Conservation (phyloP, 805 yeast species). For the Wickerhamiella slavikovae region DNA sequence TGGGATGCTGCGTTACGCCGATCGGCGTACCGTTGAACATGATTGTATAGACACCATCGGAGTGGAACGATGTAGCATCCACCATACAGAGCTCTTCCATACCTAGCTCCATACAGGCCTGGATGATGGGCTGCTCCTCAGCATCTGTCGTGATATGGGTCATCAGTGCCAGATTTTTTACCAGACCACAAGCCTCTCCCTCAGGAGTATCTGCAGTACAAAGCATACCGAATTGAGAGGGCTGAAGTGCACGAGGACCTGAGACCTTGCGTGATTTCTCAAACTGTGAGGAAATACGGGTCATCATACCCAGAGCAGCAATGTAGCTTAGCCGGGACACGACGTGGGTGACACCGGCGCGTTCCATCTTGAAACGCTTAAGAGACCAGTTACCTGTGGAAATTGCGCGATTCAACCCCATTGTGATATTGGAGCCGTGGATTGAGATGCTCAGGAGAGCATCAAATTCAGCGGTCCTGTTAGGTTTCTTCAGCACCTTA, state of each 20-base stretch:
- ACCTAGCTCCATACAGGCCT: slow-evolving; percentile 62
- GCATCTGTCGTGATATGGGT: slow-evolving; percentile 97
- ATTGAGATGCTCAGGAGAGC: slow-evolving; percentile 76
- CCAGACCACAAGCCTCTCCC: slow-evolving; percentile 99
- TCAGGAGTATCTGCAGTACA: slow-evolving; percentile 98
- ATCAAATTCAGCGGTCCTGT: slow-evolving; percentile 86
- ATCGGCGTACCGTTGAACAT: slow-evolving; percentile 85
- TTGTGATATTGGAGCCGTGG: slow-evolving; percentile 81
- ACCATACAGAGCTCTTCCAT: slow-evolving; percentile 68
- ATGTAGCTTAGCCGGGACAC: slow-evolving; percentile 78
- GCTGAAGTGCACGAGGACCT: slow-evolving; percentile 97
- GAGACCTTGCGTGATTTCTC: slow-evolving; percentile 95
- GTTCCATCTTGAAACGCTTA: slow-evolving; percentile 97
- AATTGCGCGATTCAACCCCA: slow-evolving; percentile 87
- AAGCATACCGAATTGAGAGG: slow-evolving; percentile 97
- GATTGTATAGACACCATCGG: slow-evolving; percentile 62
- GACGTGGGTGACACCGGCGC: slow-evolving; percentile 98
- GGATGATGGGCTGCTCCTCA: slow-evolving; percentile 74
- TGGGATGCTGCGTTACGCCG: slow-evolving; percentile 76
- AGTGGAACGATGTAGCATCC: slow-evolving; percentile 67
- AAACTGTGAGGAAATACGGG: slow-evolving; percentile 95
- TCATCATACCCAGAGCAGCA: slow-evolving; percentile 97
- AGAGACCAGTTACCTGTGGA: slow-evolving; percentile 98
- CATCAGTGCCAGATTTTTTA: slow-evolving; percentile 90
- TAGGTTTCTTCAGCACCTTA: slow-evolving; percentile 81